Percentiles rank a stretch among this genome's conserved stretches.
Conservation (phyloP, 371 early-diverging fungal genomes). For the Entomophthora muscae region DNA sequence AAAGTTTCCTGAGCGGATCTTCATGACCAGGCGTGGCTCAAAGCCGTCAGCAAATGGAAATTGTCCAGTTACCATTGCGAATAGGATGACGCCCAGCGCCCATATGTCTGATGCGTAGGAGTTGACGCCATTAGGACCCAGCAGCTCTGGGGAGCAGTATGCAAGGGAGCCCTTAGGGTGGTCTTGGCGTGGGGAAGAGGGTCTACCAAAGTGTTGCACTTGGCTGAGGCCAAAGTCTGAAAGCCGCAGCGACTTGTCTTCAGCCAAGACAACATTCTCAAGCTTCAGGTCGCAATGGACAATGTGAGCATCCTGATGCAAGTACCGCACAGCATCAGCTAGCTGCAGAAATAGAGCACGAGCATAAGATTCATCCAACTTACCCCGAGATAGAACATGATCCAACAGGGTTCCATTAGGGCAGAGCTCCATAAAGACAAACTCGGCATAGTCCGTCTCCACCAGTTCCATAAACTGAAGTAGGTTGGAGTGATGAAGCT, state of each 20-base stretch:
- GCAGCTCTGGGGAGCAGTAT: slow-evolving; percentile 62
- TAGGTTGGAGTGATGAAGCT: slow-evolving; percentile 45
- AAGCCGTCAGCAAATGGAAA: slow-evolving; percentile 37
- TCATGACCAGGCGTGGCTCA: slow-evolving; percentile 4
- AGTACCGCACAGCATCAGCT: slow-evolving; percentile 46
- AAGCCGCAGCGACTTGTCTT: slow-evolving; percentile 37
- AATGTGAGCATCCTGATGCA: slow-evolving; percentile 53
- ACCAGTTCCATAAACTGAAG: slow-evolving; percentile 37
- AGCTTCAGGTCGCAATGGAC: slow-evolving; percentile 87
- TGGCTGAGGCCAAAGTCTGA: slow-evolving; percentile 74
- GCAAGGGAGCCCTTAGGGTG: slow-evolving; percentile 38
- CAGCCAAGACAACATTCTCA: slow-evolving; percentile 66
- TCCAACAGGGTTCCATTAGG: slow-evolving; percentile 27
- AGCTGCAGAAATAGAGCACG: slow-evolving; percentile 43
- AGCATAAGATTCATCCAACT: slow-evolving; percentile 24
- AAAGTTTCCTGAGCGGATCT: slow-evolving; percentile 2
- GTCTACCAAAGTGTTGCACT: not conserved
- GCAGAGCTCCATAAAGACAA: slow-evolving; percentile 49
- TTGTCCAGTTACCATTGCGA: slow-evolving; percentile 41
- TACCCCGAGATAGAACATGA: slow-evolving; percentile 8
- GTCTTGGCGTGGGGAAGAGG: not conserved
- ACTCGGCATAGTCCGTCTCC: slow-evolving; percentile 38
- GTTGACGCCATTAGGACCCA: slow-evolving; percentile 14
- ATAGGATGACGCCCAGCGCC: slow-evolving; percentile 65
- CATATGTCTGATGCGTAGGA: slow-evolving; percentile 41